These are phyloP conservation scores for Coemansia sp. DNA, from an alignment of 192 early-diverging fungal genomes.

Conservation along the genomic window DNA sequence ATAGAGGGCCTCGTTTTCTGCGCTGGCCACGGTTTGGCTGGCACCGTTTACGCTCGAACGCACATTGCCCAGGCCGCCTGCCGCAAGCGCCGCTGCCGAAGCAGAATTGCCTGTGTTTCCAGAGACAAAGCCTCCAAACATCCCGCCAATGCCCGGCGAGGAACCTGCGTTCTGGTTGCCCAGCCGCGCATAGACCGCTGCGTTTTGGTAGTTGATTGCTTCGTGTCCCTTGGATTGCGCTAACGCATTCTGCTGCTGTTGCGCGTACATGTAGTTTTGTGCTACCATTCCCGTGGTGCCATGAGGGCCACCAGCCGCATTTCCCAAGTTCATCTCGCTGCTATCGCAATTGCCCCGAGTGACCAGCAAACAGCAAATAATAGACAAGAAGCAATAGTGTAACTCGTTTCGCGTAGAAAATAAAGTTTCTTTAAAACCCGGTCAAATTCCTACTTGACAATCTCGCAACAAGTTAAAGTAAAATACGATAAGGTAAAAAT, in stretches of 20 bases:
- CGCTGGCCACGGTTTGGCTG: conserved; percentile 3
- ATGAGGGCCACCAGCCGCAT: conserved; percentile 15
- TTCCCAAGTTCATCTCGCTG: conserved; percentile 31
- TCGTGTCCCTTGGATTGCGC: conserved; percentile 25
- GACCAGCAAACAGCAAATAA: background rate
- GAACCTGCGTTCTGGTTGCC: conserved; percentile 12
- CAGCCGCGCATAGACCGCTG: conserved; percentile 34
- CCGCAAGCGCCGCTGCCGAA: background rate
- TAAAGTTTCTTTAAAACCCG: no score
- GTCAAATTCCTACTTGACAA: no score
- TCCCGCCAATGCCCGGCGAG: conserved; percentile 2
- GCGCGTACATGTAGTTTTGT: conserved; percentile 33
- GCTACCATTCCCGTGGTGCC: conserved; percentile 9
- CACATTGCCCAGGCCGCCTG: conserved; percentile 4
- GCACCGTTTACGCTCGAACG: background rate
- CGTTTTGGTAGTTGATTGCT: conserved; percentile 42
- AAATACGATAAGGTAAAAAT: no score
- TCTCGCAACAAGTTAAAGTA: no score
- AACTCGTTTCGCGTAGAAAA: background rate
- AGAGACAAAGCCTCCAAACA: conserved; percentile 9
- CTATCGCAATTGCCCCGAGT: background rate
- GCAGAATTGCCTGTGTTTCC: conserved; percentile 2
- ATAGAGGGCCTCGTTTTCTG: conserved; percentile 82
- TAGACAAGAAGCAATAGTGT: background rate
- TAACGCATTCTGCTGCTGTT: conserved; percentile 29